Evolutionary conservation across 768 basidiomycete species (phyloP), one percentile per base, ranked within the genome.

Genomic region (Mycena epipterygia): DNA sequence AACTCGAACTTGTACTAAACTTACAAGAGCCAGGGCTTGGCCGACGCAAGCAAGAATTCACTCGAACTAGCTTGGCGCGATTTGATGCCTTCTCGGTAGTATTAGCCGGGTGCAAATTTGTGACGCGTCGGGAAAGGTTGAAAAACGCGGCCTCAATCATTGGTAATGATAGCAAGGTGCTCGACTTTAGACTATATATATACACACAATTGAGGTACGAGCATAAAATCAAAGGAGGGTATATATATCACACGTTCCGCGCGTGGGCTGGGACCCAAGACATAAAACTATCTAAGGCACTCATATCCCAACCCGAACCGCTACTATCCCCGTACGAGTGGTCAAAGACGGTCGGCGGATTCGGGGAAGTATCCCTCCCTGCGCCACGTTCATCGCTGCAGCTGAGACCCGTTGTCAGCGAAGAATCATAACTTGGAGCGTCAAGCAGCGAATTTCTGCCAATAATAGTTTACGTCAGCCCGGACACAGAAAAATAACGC

Each of bases 371-470:
- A 25, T 3, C 11, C 44, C 27, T 48, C 13, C 52, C 42, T 0
- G 30, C 48, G n/a, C 68, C 46, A 41, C 13, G 16, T 19, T 48
- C 61, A 29, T 56, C 44, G 37, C 21, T 33, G 46, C 61, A 44
- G 37, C 21, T 33, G 46, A 41, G 30, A 44, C 55, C 32, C 29
- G 61, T 23, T 37, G 44, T 29, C 46, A 42, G 4, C 23, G 46
- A 48, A 48, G 46, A 53, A 59, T 63, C 61, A 30, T 67, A 58
- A n/a, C 41, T 60, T 1, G 71, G 66, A 37, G 64, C 41, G 61
- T 67, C 66, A 42, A 72, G 62, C 42, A 72, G 49, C 1, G 46
- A 42, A 32, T 67, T 44, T 56, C 71, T 72, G 70, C 62, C 2
- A 16, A 48, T 46, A 42, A 13, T 21, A 14, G 35, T 59, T 23